phyloP scores from a whole-genome alignment of 768 basidiomycete species.

The Leccinum subgranulosum region DNA sequence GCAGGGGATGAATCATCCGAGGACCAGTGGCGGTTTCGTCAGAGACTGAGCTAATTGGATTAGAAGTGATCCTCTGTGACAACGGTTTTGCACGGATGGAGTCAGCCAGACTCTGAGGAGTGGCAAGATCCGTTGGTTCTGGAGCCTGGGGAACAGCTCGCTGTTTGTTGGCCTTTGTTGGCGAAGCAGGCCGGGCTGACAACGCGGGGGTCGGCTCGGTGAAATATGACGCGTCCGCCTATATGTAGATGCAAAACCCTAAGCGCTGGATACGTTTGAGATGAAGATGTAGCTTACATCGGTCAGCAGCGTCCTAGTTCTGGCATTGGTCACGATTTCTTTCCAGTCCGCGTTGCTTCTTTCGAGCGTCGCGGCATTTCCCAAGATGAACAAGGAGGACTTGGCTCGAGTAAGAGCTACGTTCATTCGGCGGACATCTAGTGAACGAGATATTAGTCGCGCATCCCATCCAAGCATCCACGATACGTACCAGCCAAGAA shows the following conservation, averaged over 20 bases:
- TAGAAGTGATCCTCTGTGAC: constrained; percentile 11
- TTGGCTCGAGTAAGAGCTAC: constrained; percentile 98
- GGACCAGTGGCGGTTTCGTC: not conserved
- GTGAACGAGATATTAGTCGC: not conserved
- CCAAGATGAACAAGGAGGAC: constrained; percentile 91
- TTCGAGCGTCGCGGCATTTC: constrained; percentile 86
- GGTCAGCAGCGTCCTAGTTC: constrained; percentile 56
- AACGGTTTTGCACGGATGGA: constrained; percentile 26
- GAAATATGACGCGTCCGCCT: constrained; percentile 41
- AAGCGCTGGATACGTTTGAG: not conserved
- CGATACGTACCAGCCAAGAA: constrained; percentile 70
- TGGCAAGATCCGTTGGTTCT: constrained; percentile 35
- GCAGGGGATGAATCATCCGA: not conserved
- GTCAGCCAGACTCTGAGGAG: constrained; percentile 36
- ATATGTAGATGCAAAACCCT: not conserved
- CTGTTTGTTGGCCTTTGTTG: constrained; percentile 22
- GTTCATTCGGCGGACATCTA: constrained; percentile 90
- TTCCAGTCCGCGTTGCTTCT: constrained; percentile 81
- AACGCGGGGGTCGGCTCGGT: constrained; percentile 23
- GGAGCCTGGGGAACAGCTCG: constrained; percentile 13
- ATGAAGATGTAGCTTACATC: constrained; percentile 43
- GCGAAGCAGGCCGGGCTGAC: constrained; percentile 18
- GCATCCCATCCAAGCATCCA: not conserved
- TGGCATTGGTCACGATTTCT: constrained; percentile 73
- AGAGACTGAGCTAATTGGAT: not conserved